These are phyloP conservation scores for Backusella westeae DNA, from an alignment of 192 early-diverging fungal genomes.

Conservation along the genomic window DNA sequence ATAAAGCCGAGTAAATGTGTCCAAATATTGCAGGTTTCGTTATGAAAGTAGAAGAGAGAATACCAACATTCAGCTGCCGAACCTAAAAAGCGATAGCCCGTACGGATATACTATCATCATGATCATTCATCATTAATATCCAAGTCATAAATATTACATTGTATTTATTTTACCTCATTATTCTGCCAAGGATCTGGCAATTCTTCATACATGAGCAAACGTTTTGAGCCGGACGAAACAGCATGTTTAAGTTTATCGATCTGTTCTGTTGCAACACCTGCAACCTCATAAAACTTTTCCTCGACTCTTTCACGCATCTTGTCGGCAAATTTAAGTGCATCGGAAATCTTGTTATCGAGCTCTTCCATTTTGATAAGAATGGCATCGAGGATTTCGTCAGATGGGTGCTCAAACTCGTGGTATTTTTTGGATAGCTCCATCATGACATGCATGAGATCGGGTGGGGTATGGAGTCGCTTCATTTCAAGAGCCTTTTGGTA, in stretches of 20 bases:
- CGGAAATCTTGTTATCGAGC: conserved; percentile 29
- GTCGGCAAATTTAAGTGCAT: conserved; percentile 21
- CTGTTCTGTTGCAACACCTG: conserved; percentile 31
- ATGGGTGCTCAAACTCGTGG: conserved; percentile 40
- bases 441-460: conserved; percentile 41
- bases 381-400: conserved; percentile 32
- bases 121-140: neutral
- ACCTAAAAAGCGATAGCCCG: conserved; percentile 55
- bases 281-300: conserved; percentile 27
- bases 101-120: conserved; percentile 29
- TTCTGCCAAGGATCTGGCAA: conserved; percentile 56
- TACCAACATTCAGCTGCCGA: conserved; percentile 53
- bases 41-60: conserved; percentile 64
- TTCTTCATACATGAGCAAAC: conserved; percentile 56
- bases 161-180: conserved; percentile 33
- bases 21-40: conserved; percentile 70
- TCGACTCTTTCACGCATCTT: conserved; percentile 26
- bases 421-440: conserved; percentile 46
- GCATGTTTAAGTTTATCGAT: conserved; percentile 45
- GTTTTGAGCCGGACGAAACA: conserved; percentile 46
- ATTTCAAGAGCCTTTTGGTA: neutral
- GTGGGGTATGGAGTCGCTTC: conserved; percentile 29
- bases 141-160: neutral
- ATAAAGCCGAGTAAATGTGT: conserved; percentile 63
- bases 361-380: conserved; percentile 33